Conservation (phyloP, 805 yeast genomes). For the Wickerhamomyces queroliae region DNA sequence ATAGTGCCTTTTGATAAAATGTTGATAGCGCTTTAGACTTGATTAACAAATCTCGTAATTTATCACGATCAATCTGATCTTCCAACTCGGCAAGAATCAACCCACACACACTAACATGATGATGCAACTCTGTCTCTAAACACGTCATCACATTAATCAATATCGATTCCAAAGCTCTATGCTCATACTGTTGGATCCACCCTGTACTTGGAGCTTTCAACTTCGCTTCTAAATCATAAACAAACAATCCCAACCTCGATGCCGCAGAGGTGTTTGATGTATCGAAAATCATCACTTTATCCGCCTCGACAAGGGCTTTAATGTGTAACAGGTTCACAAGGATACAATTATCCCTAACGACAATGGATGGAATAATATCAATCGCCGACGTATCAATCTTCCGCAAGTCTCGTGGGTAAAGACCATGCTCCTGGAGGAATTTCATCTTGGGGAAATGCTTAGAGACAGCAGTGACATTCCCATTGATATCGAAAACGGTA, state of each 20-base stretch:
- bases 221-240: constrained; percentile 80
- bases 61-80: constrained; percentile 70
- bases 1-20: constrained; percentile 67
- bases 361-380: constrained; percentile 86
- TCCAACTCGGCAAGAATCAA: constrained; percentile 65
- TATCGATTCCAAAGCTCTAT: constrained; percentile 77
- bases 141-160: constrained; percentile 75
- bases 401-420: constrained; percentile 83
- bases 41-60: constrained; percentile 65
- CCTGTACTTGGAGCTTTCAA: constrained; percentile 37
- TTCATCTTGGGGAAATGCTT: constrained; percentile 74
- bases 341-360: constrained; percentile 72
- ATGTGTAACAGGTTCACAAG: constrained; percentile 81
- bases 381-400: constrained; percentile 69
- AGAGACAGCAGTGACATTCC: constrained; percentile 73
- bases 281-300: constrained; percentile 80
- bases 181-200: constrained; percentile 59
- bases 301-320: constrained; percentile 80
- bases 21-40: constrained; percentile 65
- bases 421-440: constrained; percentile 64
- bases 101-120: constrained; percentile 54
- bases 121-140: constrained; percentile 68
- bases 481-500: constrained; percentile 72
- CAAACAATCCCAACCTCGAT: constrained; percentile 62
- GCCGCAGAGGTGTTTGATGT: constrained; percentile 51